Evolutionary conservation across 257 asterid species (phyloP), one percentile per base, ranked within the genome.

Genomic region (Avicennia marina): DNA sequence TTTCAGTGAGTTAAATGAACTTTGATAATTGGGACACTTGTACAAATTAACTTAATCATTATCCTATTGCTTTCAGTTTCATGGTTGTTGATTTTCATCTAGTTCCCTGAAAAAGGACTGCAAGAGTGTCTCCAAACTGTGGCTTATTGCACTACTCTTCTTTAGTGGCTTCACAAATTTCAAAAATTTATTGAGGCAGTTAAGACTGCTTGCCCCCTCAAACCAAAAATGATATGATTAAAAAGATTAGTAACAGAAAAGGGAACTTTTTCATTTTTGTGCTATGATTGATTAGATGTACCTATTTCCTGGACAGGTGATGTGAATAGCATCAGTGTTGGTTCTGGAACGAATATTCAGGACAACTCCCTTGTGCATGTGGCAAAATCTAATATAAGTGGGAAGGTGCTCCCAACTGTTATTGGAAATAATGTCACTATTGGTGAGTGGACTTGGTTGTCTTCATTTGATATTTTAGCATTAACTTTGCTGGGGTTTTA

Each of bases 361-460:
- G 97, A 91, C 68, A 85, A 88, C 58, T 81, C 98, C 56, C 94
- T 88, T 52, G 86, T 88, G 50, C 98, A 91, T 64, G 98, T 91
- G 16, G 97, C 97, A 56, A 91, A 85, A 69, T 88, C 96, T n/a
- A 88, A 91, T 81, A 75, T 91, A 34, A 71, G 76, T 52, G 98
- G 97, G 68, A 83, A 82, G 77, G 97, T 88, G 60, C 72, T 83
- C 77, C 95, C 98, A 47, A 88, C 86, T 48, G 60, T 65, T 39
- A 74, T 91, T 47, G 97, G 98, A 6, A 58, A 86, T 78, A 86
- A 88, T 55, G 98, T 91, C 46, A 91, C 98, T 36, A 80, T 91
- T 20, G 98, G 98, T 91, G 49, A 76, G 95, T 73, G 26, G 47
- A 45, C 21, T 57, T 24, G 16, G 34, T 51, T 2, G 38, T 51